Percentiles rank a stretch among this genome's conserved stretches.
phyloP scores from a whole-genome alignment of 2,329 filamentous ascomycete genomes.

The Pyricularia sp. region DNA sequence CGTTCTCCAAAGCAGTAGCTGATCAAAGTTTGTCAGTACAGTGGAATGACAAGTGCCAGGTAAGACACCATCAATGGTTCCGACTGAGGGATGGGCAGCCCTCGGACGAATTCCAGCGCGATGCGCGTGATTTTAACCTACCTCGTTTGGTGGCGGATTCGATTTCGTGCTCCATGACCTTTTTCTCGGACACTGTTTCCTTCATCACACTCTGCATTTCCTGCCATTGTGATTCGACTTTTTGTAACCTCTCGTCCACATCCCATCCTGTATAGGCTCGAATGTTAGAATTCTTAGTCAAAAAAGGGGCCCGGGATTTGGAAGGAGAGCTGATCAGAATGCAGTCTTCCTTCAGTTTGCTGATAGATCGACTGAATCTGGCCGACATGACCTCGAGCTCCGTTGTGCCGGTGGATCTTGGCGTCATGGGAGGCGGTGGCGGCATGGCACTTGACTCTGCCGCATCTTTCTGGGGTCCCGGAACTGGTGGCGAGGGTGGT shows the following conservation, averaged over 20 bases:
- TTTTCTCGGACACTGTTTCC: conserved; percentile 53
- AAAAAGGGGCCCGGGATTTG: conserved; percentile 33
- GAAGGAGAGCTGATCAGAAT: conserved; percentile 28
- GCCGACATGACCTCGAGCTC: conserved; percentile 4
- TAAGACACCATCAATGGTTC: background rate
- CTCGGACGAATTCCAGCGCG: background rate
- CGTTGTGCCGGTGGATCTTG: background rate
- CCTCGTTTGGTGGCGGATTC: conserved; percentile 62
- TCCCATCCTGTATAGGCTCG: conserved; percentile 59
- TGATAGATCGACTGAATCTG: conserved; percentile 15
- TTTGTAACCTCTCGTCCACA: conserved; percentile 60
- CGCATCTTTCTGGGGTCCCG: background rate
- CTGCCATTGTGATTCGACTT: conserved; percentile 63
- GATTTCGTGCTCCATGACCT: conserved; percentile 59
- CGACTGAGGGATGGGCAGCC: background rate
- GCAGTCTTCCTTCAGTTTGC: background rate
- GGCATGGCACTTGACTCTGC: conserved; percentile 1
- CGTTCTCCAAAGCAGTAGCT: conserved; percentile 37
- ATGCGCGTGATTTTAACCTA: conserved; percentile 27
- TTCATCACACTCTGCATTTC: conserved; percentile 61
- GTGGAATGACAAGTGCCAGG: background rate
- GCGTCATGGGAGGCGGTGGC: conserved; percentile 17
- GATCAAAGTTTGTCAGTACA: background rate
- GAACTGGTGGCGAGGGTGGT: background rate
- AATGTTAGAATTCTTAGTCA: conserved; percentile 64